Conservation (phyloP, 169 alveolate species). For the Plasmodium cynomolgi region DNA sequence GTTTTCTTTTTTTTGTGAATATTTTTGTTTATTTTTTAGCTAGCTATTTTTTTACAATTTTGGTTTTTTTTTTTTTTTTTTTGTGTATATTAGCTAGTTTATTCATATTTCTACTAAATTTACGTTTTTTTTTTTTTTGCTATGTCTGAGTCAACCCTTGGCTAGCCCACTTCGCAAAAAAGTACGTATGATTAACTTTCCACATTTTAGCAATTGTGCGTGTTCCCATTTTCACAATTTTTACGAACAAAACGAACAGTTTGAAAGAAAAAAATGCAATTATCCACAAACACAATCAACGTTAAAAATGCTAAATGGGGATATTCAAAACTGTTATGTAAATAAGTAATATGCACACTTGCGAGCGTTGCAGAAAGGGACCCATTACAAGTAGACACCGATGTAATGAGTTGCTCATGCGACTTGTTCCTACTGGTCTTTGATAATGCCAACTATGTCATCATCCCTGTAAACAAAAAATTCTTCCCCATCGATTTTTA, state of each 20-base stretch:
- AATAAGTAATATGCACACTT: neutral
- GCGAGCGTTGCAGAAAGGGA: neutral
- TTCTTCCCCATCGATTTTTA: slow-evolving; percentile 89
- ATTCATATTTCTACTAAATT: neutral
- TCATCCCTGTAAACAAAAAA: slow-evolving; percentile 87
- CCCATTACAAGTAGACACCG: neutral
- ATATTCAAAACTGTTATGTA: neutral
- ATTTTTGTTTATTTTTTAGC: neutral
- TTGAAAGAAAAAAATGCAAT: neutral
- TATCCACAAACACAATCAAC: neutral
- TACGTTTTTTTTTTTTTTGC: neutral
- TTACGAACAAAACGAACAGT: neutral
- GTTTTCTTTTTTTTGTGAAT: neutral
- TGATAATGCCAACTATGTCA: slow-evolving; percentile 86
- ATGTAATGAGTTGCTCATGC: neutral
- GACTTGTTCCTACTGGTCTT: slow-evolving; percentile 15
- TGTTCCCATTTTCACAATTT: neutral
- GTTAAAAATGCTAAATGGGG: slow-evolving; percentile 1
- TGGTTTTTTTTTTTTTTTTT: neutral
- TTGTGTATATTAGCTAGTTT: neutral
- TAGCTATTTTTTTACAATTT: slow-evolving; percentile 1
- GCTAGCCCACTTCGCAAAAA: neutral
- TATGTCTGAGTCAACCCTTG: neutral
- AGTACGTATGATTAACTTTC: neutral
- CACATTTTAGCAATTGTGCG: neutral